These are phyloP conservation scores for Emericellopsis atlantica DNA, from an alignment of 2,329 filamentous ascomycete species.

Conservation along the genomic window DNA sequence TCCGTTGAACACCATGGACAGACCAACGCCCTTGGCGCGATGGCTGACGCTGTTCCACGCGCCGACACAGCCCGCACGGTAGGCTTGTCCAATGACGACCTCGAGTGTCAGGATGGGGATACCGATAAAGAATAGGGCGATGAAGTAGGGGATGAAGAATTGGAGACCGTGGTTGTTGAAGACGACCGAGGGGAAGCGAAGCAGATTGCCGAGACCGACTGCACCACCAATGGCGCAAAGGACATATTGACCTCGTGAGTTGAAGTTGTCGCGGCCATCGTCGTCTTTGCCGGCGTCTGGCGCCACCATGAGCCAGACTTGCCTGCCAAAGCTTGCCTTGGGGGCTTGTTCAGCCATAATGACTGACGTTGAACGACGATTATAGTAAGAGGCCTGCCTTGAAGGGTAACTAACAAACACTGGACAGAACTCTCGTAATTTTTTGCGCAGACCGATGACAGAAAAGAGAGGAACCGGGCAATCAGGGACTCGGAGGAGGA, in stretches of 20 bases:
- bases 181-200: conserved; percentile 39
- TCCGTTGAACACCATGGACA: conserved; percentile 34
- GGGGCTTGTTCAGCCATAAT: conserved; percentile 8
- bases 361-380: neutral
- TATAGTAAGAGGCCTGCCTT: no score
- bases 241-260: conserved; percentile 12
- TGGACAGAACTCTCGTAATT: no score
- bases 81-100: conserved; percentile 54
- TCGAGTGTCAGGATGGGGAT: conserved; percentile 40
- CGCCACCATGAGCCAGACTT: conserved; percentile 8
- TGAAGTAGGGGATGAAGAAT: conserved; percentile 41
- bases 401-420: no score
- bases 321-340: conserved; percentile 8
- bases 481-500: no score
- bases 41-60: conserved; percentile 35
- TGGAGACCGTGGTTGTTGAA: conserved; percentile 44
- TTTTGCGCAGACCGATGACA: no score
- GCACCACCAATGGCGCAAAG: conserved; percentile 29
- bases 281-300: conserved; percentile 12
- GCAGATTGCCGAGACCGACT: conserved; percentile 38
- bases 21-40: conserved; percentile 35
- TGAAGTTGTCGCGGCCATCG: conserved; percentile 13
- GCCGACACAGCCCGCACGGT: conserved; percentile 35
- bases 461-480: no score
- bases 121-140: conserved; percentile 36